phyloP scores from a whole-genome alignment of 345 rosid species.

The Pugionium cornutum region DNA sequence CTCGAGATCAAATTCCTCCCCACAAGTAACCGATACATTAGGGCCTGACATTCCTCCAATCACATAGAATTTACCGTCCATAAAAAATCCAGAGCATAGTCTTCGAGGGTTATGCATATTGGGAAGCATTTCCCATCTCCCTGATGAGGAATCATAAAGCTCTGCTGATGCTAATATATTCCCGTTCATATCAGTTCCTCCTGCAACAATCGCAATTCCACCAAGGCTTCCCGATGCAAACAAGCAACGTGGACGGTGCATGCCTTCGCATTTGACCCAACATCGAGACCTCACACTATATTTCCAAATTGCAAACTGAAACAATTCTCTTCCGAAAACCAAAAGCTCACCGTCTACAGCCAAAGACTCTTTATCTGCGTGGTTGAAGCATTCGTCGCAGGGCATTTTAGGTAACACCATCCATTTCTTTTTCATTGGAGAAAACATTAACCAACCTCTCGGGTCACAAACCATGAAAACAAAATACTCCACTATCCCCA shows the following conservation, averaged over 20 bases:
- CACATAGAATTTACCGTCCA: slow-evolving; percentile 80
- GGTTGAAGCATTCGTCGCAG: slow-evolving; percentile 80
- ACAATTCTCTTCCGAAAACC: slow-evolving; percentile 73
- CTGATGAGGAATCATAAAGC: slow-evolving; percentile 62
- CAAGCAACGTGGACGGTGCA: slow-evolving; percentile 75
- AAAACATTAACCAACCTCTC: slow-evolving; percentile 78
- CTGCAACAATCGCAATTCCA: slow-evolving; percentile 67
- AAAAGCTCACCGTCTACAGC: slow-evolving; percentile 73
- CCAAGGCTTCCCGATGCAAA: slow-evolving; percentile 76
- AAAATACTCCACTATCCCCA: slow-evolving; percentile 59
- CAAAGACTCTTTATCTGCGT: slow-evolving; percentile 78
- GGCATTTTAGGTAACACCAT: slow-evolving; percentile 77
- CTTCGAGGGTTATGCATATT: slow-evolving; percentile 70
- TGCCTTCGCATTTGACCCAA: slow-evolving; percentile 72
- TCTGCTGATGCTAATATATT: slow-evolving; percentile 62
- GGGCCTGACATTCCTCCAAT: slow-evolving; percentile 78
- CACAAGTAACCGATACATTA: slow-evolving; percentile 58
- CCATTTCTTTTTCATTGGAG: slow-evolving; percentile 62
- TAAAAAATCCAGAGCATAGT: slow-evolving; percentile 77
- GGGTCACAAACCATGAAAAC: slow-evolving; percentile 77
- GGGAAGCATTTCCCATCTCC: slow-evolving; percentile 71
- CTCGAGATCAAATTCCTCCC: slow-evolving; percentile 69
- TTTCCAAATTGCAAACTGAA: slow-evolving; percentile 76
- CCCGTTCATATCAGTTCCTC: slow-evolving; percentile 70
- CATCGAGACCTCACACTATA: slow-evolving; percentile 52